A percentile compares a stretch with the other conserved stretches of the same genome.
These are phyloP conservation scores for Colletotrichum viniferum DNA, from an alignment of 2,329 filamentous ascomycete genomes.

Conservation along the genomic window DNA sequence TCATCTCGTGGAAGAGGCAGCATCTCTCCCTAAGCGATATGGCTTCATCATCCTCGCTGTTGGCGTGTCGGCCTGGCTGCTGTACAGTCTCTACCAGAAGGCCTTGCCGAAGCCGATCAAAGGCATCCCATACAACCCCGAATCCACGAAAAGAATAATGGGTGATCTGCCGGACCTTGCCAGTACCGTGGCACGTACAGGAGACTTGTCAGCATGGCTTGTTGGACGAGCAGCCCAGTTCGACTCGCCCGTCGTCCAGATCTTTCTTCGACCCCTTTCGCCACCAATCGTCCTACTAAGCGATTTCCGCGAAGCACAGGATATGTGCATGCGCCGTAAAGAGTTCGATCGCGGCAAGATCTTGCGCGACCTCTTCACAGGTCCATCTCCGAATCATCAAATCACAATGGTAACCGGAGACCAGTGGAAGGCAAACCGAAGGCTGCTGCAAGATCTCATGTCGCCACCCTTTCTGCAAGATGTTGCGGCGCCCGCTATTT, in stretches of 20 bases:
- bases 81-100: conserved; percentile 19
- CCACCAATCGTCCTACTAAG: conserved; percentile 34
- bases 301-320: conserved; percentile 36
- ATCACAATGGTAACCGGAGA: conserved; percentile 31
- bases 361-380: not conserved
- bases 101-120: conserved; percentile 11
- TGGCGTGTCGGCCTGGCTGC: not conserved
- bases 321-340: conserved; percentile 36
- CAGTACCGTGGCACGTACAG: not conserved
- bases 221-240: conserved; percentile 27
- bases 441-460: conserved; percentile 42
- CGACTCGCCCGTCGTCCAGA: conserved; percentile 32
- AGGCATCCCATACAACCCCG: not conserved
- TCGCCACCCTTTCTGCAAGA: conserved; percentile 35
- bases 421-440: conserved; percentile 34
- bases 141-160: not conserved
- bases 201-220: conserved; percentile 23
- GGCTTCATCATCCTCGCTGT: not conserved
- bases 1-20: not conserved
- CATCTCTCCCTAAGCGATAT: not conserved
- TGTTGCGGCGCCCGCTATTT: conserved; percentile 37
- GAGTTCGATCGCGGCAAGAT: conserved; percentile 34
- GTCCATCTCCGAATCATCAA: conserved; percentile 32
- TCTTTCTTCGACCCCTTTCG: conserved; percentile 36
- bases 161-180: not conserved